Evolutionary conservation across 768 basidiomycete genomes (phyloP), one percentile per base, ranked within the genome.

Genomic region (Lentinula sp.): DNA sequence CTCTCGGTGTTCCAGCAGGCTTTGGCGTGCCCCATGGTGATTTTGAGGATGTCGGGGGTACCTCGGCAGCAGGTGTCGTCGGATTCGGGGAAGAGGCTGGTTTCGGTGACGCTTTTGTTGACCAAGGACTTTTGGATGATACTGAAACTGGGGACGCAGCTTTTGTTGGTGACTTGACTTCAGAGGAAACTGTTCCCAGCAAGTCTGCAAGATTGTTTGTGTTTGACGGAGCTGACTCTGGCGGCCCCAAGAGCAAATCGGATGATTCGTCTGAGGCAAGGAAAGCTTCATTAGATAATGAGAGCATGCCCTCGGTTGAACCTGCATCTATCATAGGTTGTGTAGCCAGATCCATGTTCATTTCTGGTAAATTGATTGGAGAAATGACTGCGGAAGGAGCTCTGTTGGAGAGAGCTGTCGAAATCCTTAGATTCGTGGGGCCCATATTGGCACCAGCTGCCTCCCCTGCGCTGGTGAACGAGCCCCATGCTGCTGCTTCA

Each of bases 21-120:
- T 54, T 56, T 32, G 60, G 52, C 46, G 60, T 43, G 12, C 42
- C 62, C 39, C 45, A 43, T 23, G 61, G 53, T 55, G 59, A 51
- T 58, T 57, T 58, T 12, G 60, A 28, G 28, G 54, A 8, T 42
- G 36, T 5, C 4, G 33, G 15, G 9, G 32, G 54, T 43, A 23
- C 43, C 55, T 56, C 51, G 12, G 16, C 33, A 4, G 61, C 10
- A 36, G 61, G 46, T 7, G 42, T 58, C 9, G 45, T 23, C 33
- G 51, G 51, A 16, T 33, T 56, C 9, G 60, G 52, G 35, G 60
- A 42, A 6, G 41, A 56, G 2, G 36, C 12, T 10, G 20, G 4
- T 43, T 56, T 56, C 37, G 54, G 54, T 39, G 54, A 56, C 23
- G 36, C 54, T 15, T 28, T 42, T 10, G 54, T 16, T 56, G 54